Base-by-base conservation (phyloP, 495 filamentous ascomycete genomes). In the Penicillium canariense region DNA sequence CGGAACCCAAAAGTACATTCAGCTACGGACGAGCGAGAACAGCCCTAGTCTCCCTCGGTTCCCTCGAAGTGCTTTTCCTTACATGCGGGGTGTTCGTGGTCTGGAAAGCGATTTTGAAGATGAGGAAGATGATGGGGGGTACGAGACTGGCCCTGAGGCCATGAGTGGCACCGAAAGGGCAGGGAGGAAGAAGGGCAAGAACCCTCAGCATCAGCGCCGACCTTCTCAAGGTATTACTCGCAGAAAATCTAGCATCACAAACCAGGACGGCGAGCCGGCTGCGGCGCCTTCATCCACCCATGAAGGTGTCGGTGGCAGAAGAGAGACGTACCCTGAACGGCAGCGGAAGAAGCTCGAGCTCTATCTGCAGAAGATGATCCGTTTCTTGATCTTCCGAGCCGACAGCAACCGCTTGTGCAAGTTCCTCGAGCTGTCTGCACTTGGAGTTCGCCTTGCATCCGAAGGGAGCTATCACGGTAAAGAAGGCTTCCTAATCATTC, bases 381-480 rank as follows among this genome's bases (percentile, higher is more conserved):
- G 88, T 17, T 95, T 89, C 78, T 81, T 97, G 60, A 97, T 97
- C 60, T 97, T 99, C 72, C 84, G 94, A 39, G 84, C 94, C 14
- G 95, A 97, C 62, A 96, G 91, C 69, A 99, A 96, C 63, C 84
- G 94, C 11, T 75, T 99, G 11, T 99, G 94, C 74, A 93, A 92
- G 61, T 99, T 99, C 66, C 75, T 99, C 11, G 94, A 99, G 68
- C 70, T 99, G 4, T 97, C 94, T 52, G 91, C 95, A 2, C 78
- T 99, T 7, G 95, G 95, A 5, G 89, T 99, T n/a, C 82, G 95
- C 28, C 81, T 99, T 45, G 92, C 94, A 38, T 91, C 92, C 6
- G 94, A 99, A 70, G 91, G 90, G 14, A 94, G 90, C 60, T 97
- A 96, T 63, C 95, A 97, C 66, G 94, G 94, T 27, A 99, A 99